Evolutionary conservation across 495 filamentous ascomycete species (phyloP).

Genomic region (Arthonia radiata): DNA sequence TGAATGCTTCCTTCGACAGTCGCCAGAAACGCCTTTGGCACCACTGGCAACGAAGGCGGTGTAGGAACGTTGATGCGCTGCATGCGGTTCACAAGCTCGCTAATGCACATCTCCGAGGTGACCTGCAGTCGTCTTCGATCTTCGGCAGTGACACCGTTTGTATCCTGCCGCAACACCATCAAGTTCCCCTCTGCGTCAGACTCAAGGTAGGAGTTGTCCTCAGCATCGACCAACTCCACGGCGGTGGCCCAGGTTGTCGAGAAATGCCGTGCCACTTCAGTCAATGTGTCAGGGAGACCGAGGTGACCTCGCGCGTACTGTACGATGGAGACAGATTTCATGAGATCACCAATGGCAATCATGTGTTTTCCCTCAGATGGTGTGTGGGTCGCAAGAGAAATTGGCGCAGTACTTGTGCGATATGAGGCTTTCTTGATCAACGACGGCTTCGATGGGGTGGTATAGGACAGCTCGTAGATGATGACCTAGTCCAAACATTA

Average conservation of each 20-base stretch:
- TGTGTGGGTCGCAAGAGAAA: constrained; percentile 47
- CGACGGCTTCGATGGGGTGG: constrained; percentile 7
- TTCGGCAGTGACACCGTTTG: constrained; percentile 43
- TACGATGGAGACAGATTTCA: constrained; percentile 71
- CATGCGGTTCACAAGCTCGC: constrained; percentile 84
- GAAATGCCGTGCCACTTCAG: constrained; percentile 57
- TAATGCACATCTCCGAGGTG: constrained; percentile 57
- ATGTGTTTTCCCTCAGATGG: constrained; percentile 21
- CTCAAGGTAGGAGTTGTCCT: constrained; percentile 50
- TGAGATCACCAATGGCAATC: constrained; percentile 75
- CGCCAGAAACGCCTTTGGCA: neutral
- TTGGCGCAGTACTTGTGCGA: constrained; percentile 60
- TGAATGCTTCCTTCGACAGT: constrained; percentile 64
- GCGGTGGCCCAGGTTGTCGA: constrained; percentile 63
- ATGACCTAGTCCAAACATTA: constrained; percentile 11
- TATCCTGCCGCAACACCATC: constrained; percentile 46
- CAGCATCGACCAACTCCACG: constrained; percentile 41
- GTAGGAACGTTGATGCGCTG: constrained; percentile 29
- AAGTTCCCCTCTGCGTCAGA: constrained; percentile 75
- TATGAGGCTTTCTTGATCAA: constrained; percentile 48
- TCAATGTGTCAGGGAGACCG: constrained; percentile 23
- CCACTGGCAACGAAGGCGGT: neutral
- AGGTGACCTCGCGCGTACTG: constrained; percentile 28
- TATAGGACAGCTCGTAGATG: constrained; percentile 17
- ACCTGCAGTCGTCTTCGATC: constrained; percentile 46